Base-by-base conservation (phyloP, 2,329 filamentous ascomycete species). In the Myriosclerotinia scirpicola region DNA sequence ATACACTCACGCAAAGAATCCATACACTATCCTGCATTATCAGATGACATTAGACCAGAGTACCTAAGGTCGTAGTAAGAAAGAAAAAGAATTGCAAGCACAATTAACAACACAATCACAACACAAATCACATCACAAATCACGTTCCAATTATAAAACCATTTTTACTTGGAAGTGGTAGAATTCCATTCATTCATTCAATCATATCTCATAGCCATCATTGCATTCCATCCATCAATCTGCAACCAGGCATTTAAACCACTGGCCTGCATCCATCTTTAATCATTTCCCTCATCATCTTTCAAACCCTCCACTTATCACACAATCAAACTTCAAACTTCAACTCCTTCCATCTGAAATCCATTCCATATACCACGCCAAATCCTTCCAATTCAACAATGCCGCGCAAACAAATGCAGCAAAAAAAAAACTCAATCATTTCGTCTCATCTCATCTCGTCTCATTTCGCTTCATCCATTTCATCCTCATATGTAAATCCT, bases 141-240 rank as follows among this genome's bases (percentile, higher is more conserved):
- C 15, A 17, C 3, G 36, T 48, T 48, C 9, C 48, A 52, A 26
- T 14, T 0, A 5, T 4, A 54, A 4, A 36, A n/a, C 22, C 56
- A 48, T 30, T 30, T n/a, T n/a, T 50, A 34, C 15, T 58, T 44
- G 11, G 36, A n/a, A 54, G 8, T 20, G 5, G 58, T 38, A 20
- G 44, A 60, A 60, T 60, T 60, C 58, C 58, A 60, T 60, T 60
- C 44, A 60, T 60, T 60, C 58, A 38, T 60, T 60, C 58, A 60
- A 17, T 60, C 58, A 60, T 60, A 17, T 50, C 58, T 60, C 58
- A 40, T 60, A 59, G 48, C 56, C 44, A 59, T 60, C n/a, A n/a
- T n/a, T n/a, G n/a, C 44, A 60, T 60, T 60, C 44, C 44, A 26
- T 46, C 42, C 26, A 59, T 60, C 14, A 22, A 58, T 58, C 22